phyloP scores from a whole-genome alignment of 805 yeast genomes.

The Yamadazyma ubonensis region DNA sequence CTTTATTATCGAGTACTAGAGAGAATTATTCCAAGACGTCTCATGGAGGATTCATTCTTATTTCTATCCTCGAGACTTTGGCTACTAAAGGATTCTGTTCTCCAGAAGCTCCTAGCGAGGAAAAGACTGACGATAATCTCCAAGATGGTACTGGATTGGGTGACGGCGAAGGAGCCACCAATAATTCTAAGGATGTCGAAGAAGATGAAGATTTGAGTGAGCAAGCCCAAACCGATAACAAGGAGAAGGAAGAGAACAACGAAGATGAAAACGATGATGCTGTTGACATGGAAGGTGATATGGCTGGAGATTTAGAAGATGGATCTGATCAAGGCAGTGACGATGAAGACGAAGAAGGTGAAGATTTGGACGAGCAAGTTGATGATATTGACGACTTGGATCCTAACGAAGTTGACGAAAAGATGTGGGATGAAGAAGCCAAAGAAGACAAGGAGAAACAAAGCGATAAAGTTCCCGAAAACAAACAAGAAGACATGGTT shows the following conservation, averaged over 20 bases:
- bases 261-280: constrained; percentile 81
- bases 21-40: constrained; percentile 53
- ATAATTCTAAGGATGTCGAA: constrained; percentile 79
- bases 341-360: constrained; percentile 47
- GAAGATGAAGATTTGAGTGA: constrained; percentile 90
- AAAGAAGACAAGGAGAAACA: constrained; percentile 80
- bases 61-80: constrained; percentile 54
- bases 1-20: constrained; percentile 45
- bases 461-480: constrained; percentile 65
- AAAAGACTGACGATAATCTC: constrained; percentile 57
- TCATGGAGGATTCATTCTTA: constrained; percentile 60
- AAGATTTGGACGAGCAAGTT: constrained; percentile 82
- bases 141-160: constrained; percentile 92
- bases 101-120: constrained; percentile 74
- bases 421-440: constrained; percentile 96
- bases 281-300: constrained; percentile 91
- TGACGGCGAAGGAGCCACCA: constrained; percentile 85
- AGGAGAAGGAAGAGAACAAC: constrained; percentile 58
- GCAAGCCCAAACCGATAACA: constrained; percentile 68
- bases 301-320: constrained; percentile 92
- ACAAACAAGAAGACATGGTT: constrained; percentile 49
- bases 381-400: constrained; percentile 88
- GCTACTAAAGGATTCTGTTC: constrained; percentile 88
- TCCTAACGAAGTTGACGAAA: constrained; percentile 93
- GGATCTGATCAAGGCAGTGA: constrained; percentile 65